phyloP scores from a whole-genome alignment of 768 basidiomycete genomes.

The Holtermannia corniformis region DNA sequence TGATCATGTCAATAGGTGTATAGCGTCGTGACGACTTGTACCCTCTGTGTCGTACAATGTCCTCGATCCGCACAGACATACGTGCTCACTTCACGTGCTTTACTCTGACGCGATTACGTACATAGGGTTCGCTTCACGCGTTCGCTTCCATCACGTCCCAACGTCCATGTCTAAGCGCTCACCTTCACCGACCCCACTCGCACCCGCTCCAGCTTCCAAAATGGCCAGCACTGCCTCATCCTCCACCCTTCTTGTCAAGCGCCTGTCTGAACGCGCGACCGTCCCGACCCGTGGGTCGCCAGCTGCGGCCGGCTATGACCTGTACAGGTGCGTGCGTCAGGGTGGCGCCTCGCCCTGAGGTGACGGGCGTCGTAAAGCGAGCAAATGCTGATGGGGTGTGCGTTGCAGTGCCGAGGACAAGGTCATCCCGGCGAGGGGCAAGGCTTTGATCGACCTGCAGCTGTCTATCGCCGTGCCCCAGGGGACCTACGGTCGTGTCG shows the following conservation, averaged over 20 bases:
- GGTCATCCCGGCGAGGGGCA: slow-evolving; percentile 74
- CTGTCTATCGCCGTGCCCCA: slow-evolving; percentile 85
- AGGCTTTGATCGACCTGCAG: slow-evolving; percentile 83
- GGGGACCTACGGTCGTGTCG: slow-evolving; percentile 93
- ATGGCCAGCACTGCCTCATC: slow-evolving; percentile 9
- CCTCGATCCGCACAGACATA: no score
- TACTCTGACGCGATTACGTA: background rate
- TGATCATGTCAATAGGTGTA: no score
- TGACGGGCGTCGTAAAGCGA: background rate
- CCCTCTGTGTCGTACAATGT: no score
- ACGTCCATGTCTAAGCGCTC: background rate
- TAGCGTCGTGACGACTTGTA: no score
- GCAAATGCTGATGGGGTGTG: slow-evolving; percentile 6
- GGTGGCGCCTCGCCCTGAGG: no score
- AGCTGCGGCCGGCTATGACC: slow-evolving; percentile 86
- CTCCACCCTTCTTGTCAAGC: slow-evolving; percentile 60
- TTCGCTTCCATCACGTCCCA: background rate
- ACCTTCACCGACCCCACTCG: background rate
- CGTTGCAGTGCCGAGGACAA: slow-evolving; percentile 67
- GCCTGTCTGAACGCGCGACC: slow-evolving; percentile 67
- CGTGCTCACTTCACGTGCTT: no score
- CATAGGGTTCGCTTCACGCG: background rate
- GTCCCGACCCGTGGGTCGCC: slow-evolving; percentile 78
- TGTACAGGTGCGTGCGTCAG: slow-evolving; percentile 61
- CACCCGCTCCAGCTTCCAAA: background rate